Conservation (phyloP, 129 eudicot species). For the Smallanthus sonchifolius region DNA sequence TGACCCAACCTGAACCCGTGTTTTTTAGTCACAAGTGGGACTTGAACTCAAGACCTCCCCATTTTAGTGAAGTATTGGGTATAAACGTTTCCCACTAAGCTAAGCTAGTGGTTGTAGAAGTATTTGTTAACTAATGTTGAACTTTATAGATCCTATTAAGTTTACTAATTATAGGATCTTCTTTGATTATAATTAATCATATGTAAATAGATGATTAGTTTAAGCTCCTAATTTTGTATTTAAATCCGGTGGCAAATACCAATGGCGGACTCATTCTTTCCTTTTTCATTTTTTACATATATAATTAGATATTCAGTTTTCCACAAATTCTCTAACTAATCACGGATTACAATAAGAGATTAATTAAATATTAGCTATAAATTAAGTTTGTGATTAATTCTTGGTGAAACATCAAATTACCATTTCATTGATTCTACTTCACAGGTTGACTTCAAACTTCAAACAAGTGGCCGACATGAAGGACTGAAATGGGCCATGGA, state of each 20-base stretch:
- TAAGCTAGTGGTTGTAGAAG: too few species aligned
- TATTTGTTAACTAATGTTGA: too few species aligned
- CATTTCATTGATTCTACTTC: not conserved
- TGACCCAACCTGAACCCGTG: too few species aligned
- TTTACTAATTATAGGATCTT: not conserved
- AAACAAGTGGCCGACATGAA: conserved; percentile 21
- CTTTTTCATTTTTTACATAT: not conserved
- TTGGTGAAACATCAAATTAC: conserved; percentile 1
- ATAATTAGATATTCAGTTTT: not conserved
- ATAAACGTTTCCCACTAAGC: too few species aligned
- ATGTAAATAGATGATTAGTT: not conserved
- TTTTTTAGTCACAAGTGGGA: too few species aligned
- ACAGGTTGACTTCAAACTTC: conserved; percentile 24
- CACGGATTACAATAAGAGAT: too few species aligned
- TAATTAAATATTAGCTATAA: too few species aligned
- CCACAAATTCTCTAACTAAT: too few species aligned
- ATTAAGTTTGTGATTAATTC: too few species aligned
- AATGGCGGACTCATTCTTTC: conserved; percentile 17
- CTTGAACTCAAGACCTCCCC: too few species aligned
- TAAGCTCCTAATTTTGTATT: not conserved
- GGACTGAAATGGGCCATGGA: conserved; percentile 22
- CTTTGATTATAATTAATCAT: not conserved
- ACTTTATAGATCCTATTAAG: not conserved
- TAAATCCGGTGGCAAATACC: conserved; percentile 30
- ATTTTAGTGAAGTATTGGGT: too few species aligned